Evolutionary conservation across 129 eudicot genomes (phyloP), one percentile per base, ranked within the genome.

Genomic region (Escallonia rubra): DNA sequence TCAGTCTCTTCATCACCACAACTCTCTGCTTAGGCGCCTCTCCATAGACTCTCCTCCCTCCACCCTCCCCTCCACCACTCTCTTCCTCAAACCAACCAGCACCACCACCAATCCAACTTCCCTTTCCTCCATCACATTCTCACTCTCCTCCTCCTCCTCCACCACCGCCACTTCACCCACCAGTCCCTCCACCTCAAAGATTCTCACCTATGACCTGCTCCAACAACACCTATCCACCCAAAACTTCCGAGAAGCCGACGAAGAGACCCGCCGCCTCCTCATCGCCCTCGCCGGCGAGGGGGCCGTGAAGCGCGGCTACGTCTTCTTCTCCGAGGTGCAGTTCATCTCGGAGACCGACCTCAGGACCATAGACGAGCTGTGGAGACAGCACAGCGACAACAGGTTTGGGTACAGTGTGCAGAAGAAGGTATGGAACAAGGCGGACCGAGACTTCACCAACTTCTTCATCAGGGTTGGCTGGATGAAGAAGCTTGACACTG

Each of bases 301-400:
- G 3, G 96, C 99, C 6, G 12, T 16, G 60, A 86, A 86, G 54
- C 80, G 99, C 11, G 99, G 99, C 45, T 94, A 94, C 74, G 90
- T 94, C 2, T 94, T 89, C 85, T 94, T 94, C 85, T 89, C 99
- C 4, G 99, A 94, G 56, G 93, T 85, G 12, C 86, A 94, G 41
- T 94, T 94, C 87, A 94, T 94, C 8, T 7, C 77, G 0, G 61
- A 65, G 8, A 4, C 66, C 1, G 90, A 80, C 50, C 83, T 94
- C 5, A 68, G 81, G 61, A n/a, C 80, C 40, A 84, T 94, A 0
- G 99, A 94, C 70, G 41, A 48, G 1, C 80, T 94, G 0, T 94
- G 99, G 99, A 62, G 63, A 23, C 64, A 76, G 4, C 57, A 73
- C 77, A 89, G 97, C 71, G 68, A 85, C 42, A 52, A 74, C 53